Conservation (phyloP, 1,139 yeast genomes). For the Scheffersomyces illinoinensis region DNA sequence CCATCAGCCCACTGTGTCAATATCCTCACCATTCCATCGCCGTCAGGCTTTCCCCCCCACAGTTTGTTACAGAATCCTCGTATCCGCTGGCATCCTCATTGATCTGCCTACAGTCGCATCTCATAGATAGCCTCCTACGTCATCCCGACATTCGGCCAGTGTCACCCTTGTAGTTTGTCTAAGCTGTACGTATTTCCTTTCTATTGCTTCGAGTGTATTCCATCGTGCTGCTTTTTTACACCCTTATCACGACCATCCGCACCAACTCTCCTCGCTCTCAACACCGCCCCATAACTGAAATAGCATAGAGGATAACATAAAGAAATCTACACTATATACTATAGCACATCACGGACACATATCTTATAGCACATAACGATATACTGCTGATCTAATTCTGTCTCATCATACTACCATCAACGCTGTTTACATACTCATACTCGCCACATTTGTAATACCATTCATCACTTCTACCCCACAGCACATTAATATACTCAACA, state of each 20-base stretch:
- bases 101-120: not conserved
- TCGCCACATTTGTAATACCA: not conserved
- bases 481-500: not conserved
- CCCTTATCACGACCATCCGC: not conserved
- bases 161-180: not conserved
- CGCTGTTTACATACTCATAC: not conserved
- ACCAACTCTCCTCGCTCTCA: not conserved
- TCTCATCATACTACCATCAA: not conserved
- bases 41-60: not conserved
- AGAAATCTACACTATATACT: not conserved
- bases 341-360: not conserved
- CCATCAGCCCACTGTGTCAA: not conserved
- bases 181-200: not conserved
- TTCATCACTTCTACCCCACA: not conserved
- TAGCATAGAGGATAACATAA: not conserved
- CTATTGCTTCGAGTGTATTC: not conserved
- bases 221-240: not conserved
- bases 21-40: not conserved
- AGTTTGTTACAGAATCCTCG: not conserved
- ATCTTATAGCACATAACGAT: not conserved
- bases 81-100: not conserved
- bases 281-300: not conserved
- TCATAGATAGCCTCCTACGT: not conserved
- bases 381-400: not conserved
- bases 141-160: not conserved